Conservation (phyloP, 129 eudicot species). For the Saposhnikovia divaricata region DNA sequence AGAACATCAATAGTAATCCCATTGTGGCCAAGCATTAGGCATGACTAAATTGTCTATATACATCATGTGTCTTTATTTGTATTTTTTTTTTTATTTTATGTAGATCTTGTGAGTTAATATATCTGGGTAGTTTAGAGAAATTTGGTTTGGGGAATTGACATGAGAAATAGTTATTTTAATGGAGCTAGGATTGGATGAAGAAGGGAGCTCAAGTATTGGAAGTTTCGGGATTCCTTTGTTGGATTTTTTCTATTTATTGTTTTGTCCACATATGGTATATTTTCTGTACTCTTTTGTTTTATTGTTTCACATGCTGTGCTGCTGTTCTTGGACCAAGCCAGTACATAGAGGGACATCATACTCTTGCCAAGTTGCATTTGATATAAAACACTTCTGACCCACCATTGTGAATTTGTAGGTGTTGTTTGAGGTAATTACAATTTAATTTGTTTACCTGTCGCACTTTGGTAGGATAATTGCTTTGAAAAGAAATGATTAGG, state of each 20-base stretch:
- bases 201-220: not conserved
- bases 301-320: conserved; percentile 7
- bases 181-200: not conserved
- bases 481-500: not conserved
- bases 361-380: not conserved
- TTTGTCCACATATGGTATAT: conserved; percentile 1
- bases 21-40: not conserved
- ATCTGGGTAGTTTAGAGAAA: not conserved
- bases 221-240: not conserved
- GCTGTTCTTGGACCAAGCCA: conserved; percentile 14
- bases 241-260: not conserved
- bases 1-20: not conserved
- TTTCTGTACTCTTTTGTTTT: not conserved
- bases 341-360: not conserved
- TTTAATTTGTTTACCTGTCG: not conserved
- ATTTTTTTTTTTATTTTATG: not conserved
- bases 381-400: not conserved
- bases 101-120: not conserved
- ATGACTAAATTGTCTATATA: not conserved
- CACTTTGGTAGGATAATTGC: not conserved
- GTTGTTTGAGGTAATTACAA: not conserved
- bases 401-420: not conserved
- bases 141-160: not conserved
- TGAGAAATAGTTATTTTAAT: not conserved
- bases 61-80: not conserved